Conservation (phyloP, 1,284 basidiomycete genomes). For the Hemileccinum hortonii region DNA sequence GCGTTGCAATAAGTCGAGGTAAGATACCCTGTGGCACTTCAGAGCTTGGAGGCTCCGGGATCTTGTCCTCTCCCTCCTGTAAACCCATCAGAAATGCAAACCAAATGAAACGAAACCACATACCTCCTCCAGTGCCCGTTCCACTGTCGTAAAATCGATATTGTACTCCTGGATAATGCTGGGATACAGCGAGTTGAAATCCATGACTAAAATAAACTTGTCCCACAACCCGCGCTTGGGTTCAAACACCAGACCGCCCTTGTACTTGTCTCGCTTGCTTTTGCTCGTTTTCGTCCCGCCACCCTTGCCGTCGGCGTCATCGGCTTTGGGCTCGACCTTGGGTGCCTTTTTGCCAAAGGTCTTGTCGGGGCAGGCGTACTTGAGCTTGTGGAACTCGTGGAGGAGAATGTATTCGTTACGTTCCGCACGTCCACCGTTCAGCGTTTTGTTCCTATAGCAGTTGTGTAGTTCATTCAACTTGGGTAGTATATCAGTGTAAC, state of each 20-base stretch:
- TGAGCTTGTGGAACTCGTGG: constrained; percentile 96
- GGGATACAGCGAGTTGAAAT: constrained; percentile 99
- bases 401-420: constrained; percentile 99
- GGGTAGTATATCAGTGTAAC: not conserved
- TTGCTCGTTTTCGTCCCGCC: constrained; percentile 52
- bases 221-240: constrained; percentile 97
- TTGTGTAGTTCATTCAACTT: not conserved
- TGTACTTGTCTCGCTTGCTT: constrained; percentile 92
- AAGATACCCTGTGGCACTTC: constrained; percentile 84
- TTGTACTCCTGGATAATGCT: constrained; percentile 99
- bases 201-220: constrained; percentile 98
- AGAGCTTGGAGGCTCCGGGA: constrained; percentile 83
- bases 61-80: constrained; percentile 78
- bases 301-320: constrained; percentile 66
- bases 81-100: constrained; percentile 4
- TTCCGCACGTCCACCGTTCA: constrained; percentile 95
- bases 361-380: constrained; percentile 98
- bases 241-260: constrained; percentile 97
- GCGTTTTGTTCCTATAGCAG: constrained; percentile 79
- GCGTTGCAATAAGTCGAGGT: constrained; percentile 92
- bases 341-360: constrained; percentile 72
- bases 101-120: constrained; percentile 25
- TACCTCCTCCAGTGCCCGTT: constrained; percentile 69
- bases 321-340: constrained; percentile 38
- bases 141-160: constrained; percentile 98